A percentile compares a stretch with the other conserved stretches of the same genome.
Evolutionary conservation across 108 stramenopile genomes (phyloP).

Genomic region (Cylindrotheca fusiformis): DNA sequence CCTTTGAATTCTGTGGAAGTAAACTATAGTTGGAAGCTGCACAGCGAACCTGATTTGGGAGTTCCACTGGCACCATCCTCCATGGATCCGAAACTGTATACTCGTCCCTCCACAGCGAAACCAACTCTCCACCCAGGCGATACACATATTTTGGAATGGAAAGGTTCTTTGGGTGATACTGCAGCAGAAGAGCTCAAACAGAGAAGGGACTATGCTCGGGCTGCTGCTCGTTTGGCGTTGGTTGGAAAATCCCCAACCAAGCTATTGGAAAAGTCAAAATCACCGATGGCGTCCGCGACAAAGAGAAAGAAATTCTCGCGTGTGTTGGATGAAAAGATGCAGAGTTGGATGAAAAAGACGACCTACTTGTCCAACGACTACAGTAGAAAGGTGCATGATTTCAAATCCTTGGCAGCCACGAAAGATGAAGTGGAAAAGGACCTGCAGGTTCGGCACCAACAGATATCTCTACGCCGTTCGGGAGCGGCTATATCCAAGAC

Average conservation of each 20-base stretch:
- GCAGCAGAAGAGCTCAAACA: constrained; percentile 66
- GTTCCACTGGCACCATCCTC: constrained; percentile 78
- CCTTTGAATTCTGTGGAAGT: constrained; percentile 75
- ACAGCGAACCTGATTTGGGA: constrained; percentile 64
- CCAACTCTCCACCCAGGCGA: constrained; percentile 62
- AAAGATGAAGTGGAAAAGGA: constrained; percentile 50
- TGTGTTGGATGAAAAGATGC: constrained; percentile 72
- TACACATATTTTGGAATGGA: constrained; percentile 76
- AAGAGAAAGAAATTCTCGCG: constrained; percentile 69
- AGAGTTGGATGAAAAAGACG: constrained; percentile 87
- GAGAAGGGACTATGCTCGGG: constrained; percentile 57
- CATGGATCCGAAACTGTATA: constrained; percentile 75
- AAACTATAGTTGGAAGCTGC: constrained; percentile 78
- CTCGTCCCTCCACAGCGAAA: constrained; percentile 2
- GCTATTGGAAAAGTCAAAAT: constrained; percentile 17
- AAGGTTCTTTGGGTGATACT: constrained; percentile 70
- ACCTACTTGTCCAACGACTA: constrained; percentile 86
- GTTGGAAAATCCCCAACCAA: constrained; percentile 42
- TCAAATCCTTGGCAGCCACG: constrained; percentile 76
- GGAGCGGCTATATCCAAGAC: constrained; percentile 34
- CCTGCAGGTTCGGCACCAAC: constrained; percentile 41
- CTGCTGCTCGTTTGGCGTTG: constrained; percentile 65
- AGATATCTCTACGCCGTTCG: constrained; percentile 40
- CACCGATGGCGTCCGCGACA: constrained; percentile 5
- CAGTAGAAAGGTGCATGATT: constrained; percentile 74